Conservation (phyloP, 495 filamentous ascomycete genomes). For the Wilcoxina mikolae region DNA sequence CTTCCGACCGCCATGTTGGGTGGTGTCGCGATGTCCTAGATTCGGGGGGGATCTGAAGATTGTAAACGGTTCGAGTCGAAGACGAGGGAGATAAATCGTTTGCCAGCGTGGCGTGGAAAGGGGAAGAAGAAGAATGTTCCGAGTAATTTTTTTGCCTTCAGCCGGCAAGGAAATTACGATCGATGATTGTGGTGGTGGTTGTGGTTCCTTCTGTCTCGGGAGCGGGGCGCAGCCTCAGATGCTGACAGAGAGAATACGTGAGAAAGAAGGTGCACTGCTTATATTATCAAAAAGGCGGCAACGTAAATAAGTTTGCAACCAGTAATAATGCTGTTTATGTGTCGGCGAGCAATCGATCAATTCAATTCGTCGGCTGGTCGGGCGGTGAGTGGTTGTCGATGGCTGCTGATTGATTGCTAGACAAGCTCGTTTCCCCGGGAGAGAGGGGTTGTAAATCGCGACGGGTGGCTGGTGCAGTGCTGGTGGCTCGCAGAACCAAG, state of each 20-base stretch:
- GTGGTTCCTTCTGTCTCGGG: background rate
- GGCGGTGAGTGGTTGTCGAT: background rate
- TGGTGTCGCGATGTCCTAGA: background rate
- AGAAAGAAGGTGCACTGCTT: background rate
- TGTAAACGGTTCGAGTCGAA: background rate
- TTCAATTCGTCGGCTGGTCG: background rate
- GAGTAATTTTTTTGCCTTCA: background rate
- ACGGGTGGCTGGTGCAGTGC: background rate
- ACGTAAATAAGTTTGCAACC: background rate
- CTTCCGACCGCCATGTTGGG: constrained; percentile 20
- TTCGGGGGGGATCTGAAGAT: background rate
- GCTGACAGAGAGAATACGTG: background rate
- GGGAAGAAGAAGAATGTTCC: background rate
- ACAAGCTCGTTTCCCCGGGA: background rate
- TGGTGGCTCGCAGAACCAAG: background rate
- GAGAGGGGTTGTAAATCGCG: background rate
- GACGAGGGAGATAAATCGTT: background rate
- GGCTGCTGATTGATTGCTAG: background rate
- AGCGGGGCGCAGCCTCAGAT: background rate
- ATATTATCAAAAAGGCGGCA: background rate
- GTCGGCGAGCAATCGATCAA: background rate
- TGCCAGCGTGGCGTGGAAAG: background rate
- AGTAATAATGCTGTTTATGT: background rate
- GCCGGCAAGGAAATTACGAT: background rate
- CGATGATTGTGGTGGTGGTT: background rate